A percentile compares a stretch with the other conserved stretches of the same genome.
Evolutionary conservation across 2,329 filamentous ascomycete species (phyloP).

Genomic region (Aspergillus sp.): DNA sequence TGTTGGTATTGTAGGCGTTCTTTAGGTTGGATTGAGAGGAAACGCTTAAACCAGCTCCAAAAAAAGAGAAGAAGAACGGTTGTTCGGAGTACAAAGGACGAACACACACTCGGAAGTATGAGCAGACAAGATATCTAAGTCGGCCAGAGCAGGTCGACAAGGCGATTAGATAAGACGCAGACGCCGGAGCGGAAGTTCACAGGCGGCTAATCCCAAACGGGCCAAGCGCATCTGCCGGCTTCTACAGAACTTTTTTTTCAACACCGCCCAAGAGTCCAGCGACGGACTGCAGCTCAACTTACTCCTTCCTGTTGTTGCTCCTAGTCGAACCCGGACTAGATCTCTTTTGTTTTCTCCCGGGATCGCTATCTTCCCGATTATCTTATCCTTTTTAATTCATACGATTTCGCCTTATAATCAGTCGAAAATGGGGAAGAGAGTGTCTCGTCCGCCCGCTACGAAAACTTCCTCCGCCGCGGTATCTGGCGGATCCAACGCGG

Average conservation of each 20-base stretch:
- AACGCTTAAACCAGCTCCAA: too few species aligned
- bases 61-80: background rate
- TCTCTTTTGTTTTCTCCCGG: slow-evolving; percentile 1
- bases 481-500: slow-evolving; percentile 35
- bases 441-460: slow-evolving; percentile 40
- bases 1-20: too few species aligned
- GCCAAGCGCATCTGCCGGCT: slow-evolving; percentile 31
- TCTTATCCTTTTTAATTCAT: background rate
- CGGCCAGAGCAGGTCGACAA: background rate
- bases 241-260: slow-evolving; percentile 47
- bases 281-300: slow-evolving; percentile 26
- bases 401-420: slow-evolving; percentile 2
- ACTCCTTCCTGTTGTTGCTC: slow-evolving; percentile 18
- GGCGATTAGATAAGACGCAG: slow-evolving; percentile 34
- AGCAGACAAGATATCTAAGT: too few species aligned
- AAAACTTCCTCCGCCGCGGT: slow-evolving; percentile 46
- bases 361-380: background rate
- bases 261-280: slow-evolving; percentile 23
- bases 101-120: too few species aligned
- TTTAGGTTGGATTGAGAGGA: too few species aligned
- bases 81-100: background rate
- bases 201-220: slow-evolving; percentile 27
- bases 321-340: slow-evolving; percentile 13
- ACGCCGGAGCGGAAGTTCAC: slow-evolving; percentile 13
- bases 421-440: slow-evolving; percentile 48